Conservation (phyloP, 805 yeast genomes). For the Candida pseudoglaebosa region DNA sequence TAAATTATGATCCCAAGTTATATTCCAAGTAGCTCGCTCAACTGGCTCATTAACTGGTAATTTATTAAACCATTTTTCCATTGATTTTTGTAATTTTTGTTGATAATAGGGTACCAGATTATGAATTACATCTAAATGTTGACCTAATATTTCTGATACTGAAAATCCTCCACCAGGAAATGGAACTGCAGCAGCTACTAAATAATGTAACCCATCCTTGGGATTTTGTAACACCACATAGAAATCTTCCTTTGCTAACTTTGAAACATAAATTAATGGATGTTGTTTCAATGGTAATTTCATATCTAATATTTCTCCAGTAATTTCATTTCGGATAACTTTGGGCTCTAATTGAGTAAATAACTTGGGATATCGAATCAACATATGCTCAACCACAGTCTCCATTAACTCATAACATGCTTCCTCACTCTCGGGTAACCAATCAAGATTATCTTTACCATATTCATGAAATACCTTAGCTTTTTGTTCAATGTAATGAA, state of each 20-base stretch:
- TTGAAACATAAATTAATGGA: slow-evolving; percentile 58
- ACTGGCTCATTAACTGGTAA: slow-evolving; percentile 61
- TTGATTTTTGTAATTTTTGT: slow-evolving; percentile 59
- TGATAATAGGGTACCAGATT: slow-evolving; percentile 67
- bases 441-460: slow-evolving; percentile 60
- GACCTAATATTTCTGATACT: slow-evolving; percentile 56
- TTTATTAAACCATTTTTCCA: slow-evolving; percentile 69
- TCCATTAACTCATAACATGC: slow-evolving; percentile 64
- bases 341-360: slow-evolving; percentile 50
- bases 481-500: slow-evolving; percentile 63
- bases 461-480: slow-evolving; percentile 52
- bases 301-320: slow-evolving; percentile 61
- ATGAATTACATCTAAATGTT: slow-evolving; percentile 60
- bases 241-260: slow-evolving; percentile 74
- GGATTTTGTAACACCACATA: slow-evolving; percentile 56
- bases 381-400: slow-evolving; percentile 55
- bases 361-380: slow-evolving; percentile 57
- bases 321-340: slow-evolving; percentile 55
- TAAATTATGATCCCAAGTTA: slow-evolving; percentile 69
- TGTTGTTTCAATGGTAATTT: slow-evolving; percentile 56
- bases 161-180: slow-evolving; percentile 78
- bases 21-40: slow-evolving; percentile 73
- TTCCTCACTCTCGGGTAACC: slow-evolving; percentile 62
- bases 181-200: slow-evolving; percentile 72
- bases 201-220: slow-evolving; percentile 54